Evolutionary conservation across 2,329 filamentous ascomycete genomes (phyloP).

Genomic region (Pestalotiopsis sp.): DNA sequence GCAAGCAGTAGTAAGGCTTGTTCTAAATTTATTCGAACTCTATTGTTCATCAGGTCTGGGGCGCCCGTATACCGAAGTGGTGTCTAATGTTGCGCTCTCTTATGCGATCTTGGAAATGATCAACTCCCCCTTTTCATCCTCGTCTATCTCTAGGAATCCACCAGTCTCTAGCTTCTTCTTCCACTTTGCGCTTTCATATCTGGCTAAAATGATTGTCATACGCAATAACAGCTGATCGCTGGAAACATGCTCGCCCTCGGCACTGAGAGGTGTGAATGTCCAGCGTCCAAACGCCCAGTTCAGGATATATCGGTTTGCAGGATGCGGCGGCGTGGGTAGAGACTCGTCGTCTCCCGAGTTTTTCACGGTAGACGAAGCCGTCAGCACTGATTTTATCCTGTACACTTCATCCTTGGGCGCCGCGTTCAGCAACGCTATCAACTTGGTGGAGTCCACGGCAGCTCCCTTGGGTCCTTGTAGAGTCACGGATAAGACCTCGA

Average conservation of each 20-base stretch:
- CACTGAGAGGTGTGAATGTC: slow-evolving; percentile 74
- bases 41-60: not conserved
- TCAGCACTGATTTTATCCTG: slow-evolving; percentile 79
- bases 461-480: slow-evolving; percentile 49
- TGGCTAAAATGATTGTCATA: slow-evolving; percentile 64
- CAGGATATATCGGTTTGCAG: slow-evolving; percentile 72
- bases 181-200: slow-evolving; percentile 18
- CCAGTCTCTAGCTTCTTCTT: slow-evolving; percentile 46
- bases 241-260: slow-evolving; percentile 52
- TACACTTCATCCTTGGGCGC: slow-evolving; percentile 95
- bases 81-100: slow-evolving; percentile 1
- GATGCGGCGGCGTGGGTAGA: slow-evolving; percentile 29
- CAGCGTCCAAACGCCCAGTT: slow-evolving; percentile 98
- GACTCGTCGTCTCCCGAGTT: slow-evolving; percentile 54
- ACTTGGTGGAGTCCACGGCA: slow-evolving; percentile 59
- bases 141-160: slow-evolving; percentile 54
- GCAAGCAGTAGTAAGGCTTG: not conserved
- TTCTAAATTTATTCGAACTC: not conserved
- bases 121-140: slow-evolving; percentile 48
- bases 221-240: slow-evolving; percentile 60
- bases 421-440: slow-evolving; percentile 67
- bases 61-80: not conserved
- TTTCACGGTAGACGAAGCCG: slow-evolving; percentile 45
- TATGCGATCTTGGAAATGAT: slow-evolving; percentile 54
- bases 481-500: slow-evolving; percentile 87